A percentile compares a stretch with the other conserved stretches of the same genome.
Conservation (phyloP, 805 yeast species). For the Saturnispora bothae region DNA sequence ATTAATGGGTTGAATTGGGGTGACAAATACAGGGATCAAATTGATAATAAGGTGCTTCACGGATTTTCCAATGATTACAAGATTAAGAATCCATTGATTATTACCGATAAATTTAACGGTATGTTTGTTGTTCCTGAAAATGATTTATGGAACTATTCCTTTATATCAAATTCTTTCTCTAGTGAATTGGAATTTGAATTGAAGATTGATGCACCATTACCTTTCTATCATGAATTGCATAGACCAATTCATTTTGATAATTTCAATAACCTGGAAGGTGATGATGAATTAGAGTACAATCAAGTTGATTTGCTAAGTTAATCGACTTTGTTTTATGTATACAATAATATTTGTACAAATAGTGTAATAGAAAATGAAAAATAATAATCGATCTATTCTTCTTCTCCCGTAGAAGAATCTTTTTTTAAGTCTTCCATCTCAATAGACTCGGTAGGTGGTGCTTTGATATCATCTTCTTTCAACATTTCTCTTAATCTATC, state of each 20-base stretch:
- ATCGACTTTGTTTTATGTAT: not conserved
- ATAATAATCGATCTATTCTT: not conserved
- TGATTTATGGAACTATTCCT: conserved; percentile 83
- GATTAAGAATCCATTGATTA: conserved; percentile 51
- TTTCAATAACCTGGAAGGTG: conserved; percentile 56
- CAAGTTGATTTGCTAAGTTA: conserved; percentile 11
- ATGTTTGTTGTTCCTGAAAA: conserved; percentile 78
- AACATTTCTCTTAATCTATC: conserved; percentile 45
- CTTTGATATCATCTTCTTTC: not conserved
- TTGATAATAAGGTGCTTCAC: conserved; percentile 49
- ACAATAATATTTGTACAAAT: not conserved
- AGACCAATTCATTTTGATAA: conserved; percentile 80
- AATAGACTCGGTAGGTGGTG: conserved; percentile 5
- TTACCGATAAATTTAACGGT: conserved; percentile 71
- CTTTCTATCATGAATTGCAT: conserved; percentile 77
- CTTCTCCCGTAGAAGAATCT: not conserved
- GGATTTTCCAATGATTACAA: conserved; percentile 60
- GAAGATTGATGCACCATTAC: conserved; percentile 69
- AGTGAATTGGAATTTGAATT: conserved; percentile 47
- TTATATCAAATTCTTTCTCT: conserved; percentile 78
- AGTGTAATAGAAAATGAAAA: not conserved
- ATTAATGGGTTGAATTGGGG: conserved; percentile 79
- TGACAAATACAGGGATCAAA: conserved; percentile 39
- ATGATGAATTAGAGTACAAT: conserved; percentile 9
- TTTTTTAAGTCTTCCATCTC: conserved; percentile 12